Evolutionary conservation across 2,329 filamentous ascomycete genomes (phyloP).

Genomic region (Akanthomyces dipterigenus): DNA sequence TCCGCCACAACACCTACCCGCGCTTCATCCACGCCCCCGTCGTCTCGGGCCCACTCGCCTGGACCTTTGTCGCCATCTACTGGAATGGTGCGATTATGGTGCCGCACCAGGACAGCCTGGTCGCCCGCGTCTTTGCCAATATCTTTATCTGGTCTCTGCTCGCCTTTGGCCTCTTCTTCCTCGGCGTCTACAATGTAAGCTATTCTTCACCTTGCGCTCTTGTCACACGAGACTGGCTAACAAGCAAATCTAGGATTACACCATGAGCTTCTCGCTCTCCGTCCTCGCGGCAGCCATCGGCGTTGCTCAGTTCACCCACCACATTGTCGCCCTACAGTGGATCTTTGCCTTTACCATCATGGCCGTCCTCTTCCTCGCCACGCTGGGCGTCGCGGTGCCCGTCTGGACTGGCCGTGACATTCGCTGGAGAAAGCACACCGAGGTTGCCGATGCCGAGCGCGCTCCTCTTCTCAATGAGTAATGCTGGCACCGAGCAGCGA

Average conservation of each 20-base stretch:
- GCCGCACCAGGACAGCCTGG: constrained; percentile 55
- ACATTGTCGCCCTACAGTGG: constrained; percentile 78
- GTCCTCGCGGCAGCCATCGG: constrained; percentile 69
- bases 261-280: constrained; percentile 73
- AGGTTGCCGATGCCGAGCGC: constrained; percentile 46
- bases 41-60: constrained; percentile 70
- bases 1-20: constrained; percentile 66
- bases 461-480: constrained; percentile 50
- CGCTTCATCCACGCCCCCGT: constrained; percentile 70
- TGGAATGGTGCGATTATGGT: constrained; percentile 84
- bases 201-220: neutral
- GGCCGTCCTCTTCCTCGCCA: constrained; percentile 63
- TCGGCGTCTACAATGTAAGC: constrained; percentile 62
- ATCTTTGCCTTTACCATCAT: constrained; percentile 87
- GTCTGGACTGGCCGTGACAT: constrained; percentile 53
- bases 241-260: constrained; percentile 49
- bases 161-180: constrained; percentile 69
- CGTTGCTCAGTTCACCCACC: constrained; percentile 66
- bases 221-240: neutral
- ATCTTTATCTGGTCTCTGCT: constrained; percentile 82
- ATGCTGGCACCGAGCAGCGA: neutral
- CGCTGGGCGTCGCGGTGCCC: constrained; percentile 58
- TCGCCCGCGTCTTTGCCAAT: constrained; percentile 76
- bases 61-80: constrained; percentile 80
- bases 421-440: constrained; percentile 38